Percentiles rank a stretch among this genome's conserved stretches.
These are phyloP conservation scores for Halenospora varia DNA, from an alignment of 495 filamentous ascomycete genomes.

Conservation along the genomic window DNA sequence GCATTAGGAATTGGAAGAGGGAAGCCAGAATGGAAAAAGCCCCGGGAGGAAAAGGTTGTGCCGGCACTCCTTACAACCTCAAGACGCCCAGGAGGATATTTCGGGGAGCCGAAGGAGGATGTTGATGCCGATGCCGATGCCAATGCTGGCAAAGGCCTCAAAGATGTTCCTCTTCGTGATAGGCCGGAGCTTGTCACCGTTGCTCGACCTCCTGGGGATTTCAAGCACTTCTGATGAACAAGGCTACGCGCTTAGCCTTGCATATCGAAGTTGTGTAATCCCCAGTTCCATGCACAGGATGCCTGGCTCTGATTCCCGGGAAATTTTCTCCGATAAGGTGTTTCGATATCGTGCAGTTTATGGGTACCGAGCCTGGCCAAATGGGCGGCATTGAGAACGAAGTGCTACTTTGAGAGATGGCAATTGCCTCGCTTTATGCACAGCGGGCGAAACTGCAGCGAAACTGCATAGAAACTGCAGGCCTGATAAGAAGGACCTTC, in stretches of 20 bases:
- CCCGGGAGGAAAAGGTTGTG: background rate
- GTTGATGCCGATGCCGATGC: background rate
- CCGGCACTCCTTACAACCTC: conserved; percentile 10
- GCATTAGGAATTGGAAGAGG: conserved; percentile 57
- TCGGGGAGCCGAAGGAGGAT: background rate
- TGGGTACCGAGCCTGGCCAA: background rate
- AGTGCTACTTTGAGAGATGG: background rate
- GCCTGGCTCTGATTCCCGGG: background rate
- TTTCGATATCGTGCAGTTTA: background rate
- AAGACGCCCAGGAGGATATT: background rate
- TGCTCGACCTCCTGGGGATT: background rate
- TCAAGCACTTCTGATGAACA: background rate
- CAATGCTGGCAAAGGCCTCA: too few relatives aligned
- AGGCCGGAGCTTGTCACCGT: background rate
- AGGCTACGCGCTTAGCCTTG: background rate
- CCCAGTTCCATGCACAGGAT: background rate
- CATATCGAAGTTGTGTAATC: background rate
- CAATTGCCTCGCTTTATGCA: background rate
- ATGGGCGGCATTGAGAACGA: background rate
- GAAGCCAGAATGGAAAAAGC: conserved; percentile 19
- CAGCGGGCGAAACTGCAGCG: too few relatives aligned
- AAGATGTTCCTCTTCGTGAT: too few relatives aligned
- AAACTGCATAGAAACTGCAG: background rate
- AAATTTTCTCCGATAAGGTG: background rate
- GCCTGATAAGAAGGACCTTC: background rate